Evolutionary conservation across 495 filamentous ascomycete genomes (phyloP).

Genomic region (Talaromyces stipitatus): DNA sequence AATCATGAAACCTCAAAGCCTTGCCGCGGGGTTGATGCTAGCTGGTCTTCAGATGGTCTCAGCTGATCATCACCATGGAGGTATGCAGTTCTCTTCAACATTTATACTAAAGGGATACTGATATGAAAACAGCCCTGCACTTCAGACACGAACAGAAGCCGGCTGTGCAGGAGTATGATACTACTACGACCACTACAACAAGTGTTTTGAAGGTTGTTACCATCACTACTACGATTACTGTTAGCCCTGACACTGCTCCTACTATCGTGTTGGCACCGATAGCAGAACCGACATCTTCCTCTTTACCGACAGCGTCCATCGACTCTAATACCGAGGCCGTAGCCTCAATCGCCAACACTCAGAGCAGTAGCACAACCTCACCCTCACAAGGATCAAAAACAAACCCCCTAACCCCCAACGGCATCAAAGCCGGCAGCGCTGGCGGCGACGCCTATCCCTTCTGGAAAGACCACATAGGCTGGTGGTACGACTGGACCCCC

Average conservation of each 20-base stretch:
- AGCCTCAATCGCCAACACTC: neutral
- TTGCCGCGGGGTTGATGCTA: neutral
- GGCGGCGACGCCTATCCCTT: neutral
- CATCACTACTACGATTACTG: neutral
- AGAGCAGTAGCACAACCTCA: neutral
- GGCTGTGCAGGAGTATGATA: neutral
- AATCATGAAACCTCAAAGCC: neutral
- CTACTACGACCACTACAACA: neutral
- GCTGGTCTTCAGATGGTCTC: neutral
- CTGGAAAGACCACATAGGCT: neutral
- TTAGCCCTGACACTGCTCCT: neutral
- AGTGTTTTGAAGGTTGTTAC: neutral
- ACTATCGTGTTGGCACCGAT: neutral
- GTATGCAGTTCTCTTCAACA: neutral
- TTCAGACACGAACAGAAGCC: neutral
- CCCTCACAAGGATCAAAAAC: neutral
- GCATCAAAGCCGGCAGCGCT: conserved; percentile 1
- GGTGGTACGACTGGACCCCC: conserved; percentile 2
- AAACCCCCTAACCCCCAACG: conserved; percentile 3
- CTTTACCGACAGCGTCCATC: neutral
- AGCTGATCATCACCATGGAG: neutral
- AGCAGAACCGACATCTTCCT: neutral
- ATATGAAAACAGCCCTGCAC: neutral
- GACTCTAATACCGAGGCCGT: neutral
- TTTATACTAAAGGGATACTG: neutral